Evolutionary conservation across 768 basidiomycete species (phyloP).

Genomic region (Macrolepiota fuliginosa): DNA sequence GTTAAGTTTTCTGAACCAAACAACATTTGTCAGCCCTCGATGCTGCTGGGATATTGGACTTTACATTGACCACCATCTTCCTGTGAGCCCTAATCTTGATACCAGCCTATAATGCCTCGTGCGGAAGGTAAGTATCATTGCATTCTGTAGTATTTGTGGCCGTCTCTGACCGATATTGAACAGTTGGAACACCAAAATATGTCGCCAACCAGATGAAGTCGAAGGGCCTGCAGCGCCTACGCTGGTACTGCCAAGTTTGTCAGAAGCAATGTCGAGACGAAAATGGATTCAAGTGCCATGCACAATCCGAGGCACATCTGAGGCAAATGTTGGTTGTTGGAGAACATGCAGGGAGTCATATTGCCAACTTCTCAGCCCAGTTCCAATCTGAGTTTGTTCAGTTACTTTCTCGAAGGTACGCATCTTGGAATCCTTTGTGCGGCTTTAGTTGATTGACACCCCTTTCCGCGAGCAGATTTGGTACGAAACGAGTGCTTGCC

Average conservation of each 20-base stretch:
- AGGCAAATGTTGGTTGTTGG: conserved; percentile 98
- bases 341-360: conserved; percentile 89
- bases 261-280: conserved; percentile 98
- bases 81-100: conserved; percentile 1
- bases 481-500: conserved; percentile 91
- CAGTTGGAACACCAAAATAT: conserved; percentile 86
- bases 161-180: not conserved
- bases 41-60: not conserved
- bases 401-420: conserved; percentile 79
- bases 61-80: conserved; percentile 1
- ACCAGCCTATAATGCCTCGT: conserved; percentile 63
- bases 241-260: conserved; percentile 99
- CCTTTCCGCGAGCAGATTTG: conserved; percentile 50
- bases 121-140: conserved; percentile 61
- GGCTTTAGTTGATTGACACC: conserved; percentile 7
- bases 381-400: conserved; percentile 94
- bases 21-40: conserved; percentile 3
- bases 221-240: conserved; percentile 90
- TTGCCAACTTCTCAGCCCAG: conserved; percentile 81
- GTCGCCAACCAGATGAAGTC: conserved; percentile 97
- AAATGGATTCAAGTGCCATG: conserved; percentile 98
- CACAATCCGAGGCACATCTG: conserved; percentile 83
- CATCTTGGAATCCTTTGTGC: conserved; percentile 9
- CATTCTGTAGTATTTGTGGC: not conserved
- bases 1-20: not conserved